phyloP scores from a whole-genome alignment of 306 rosid genomes.

The Oxytropis ochrocephala region DNA sequence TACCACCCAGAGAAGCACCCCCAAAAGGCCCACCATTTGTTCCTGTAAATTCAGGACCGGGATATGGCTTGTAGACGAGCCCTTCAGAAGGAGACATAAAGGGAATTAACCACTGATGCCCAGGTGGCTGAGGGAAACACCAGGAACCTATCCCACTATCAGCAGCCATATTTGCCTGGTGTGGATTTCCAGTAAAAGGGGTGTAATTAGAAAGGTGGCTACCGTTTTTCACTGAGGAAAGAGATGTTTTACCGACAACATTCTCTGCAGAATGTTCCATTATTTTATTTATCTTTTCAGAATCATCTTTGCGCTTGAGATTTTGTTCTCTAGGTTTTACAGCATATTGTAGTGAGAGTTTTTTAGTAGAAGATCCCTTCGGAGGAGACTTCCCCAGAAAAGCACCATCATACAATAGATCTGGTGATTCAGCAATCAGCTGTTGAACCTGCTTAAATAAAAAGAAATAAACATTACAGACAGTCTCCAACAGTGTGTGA shows the following conservation, averaged over 20 bases:
- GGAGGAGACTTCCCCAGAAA: slow-evolving; percentile 55
- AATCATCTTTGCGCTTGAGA: slow-evolving; percentile 40
- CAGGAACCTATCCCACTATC: slow-evolving; percentile 57
- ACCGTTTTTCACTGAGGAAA: slow-evolving; percentile 44
- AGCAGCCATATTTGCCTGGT: slow-evolving; percentile 31
- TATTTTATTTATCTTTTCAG: slow-evolving; percentile 53
- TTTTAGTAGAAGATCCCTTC: slow-evolving; percentile 44
- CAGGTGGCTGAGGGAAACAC: slow-evolving; percentile 69
- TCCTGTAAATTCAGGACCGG: slow-evolving; percentile 61
- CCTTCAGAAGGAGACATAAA: slow-evolving; percentile 92
- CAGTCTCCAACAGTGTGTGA: background rate
- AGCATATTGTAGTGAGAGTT: slow-evolving; percentile 40
- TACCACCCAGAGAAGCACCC: slow-evolving; percentile 38
- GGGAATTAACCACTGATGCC: slow-evolving; percentile 82
- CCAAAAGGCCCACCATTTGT: slow-evolving; percentile 53
- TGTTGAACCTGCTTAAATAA: slow-evolving; percentile 71
- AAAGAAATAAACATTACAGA: slow-evolving; percentile 11
- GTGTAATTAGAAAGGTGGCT: slow-evolving; percentile 51
- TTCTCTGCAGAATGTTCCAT: slow-evolving; percentile 84
- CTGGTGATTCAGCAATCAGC: slow-evolving; percentile 85
- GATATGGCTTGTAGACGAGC: slow-evolving; percentile 86
- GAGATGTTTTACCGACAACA: slow-evolving; percentile 67
- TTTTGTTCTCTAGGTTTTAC: slow-evolving; percentile 32
- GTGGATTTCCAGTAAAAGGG: slow-evolving; percentile 42
- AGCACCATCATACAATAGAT: slow-evolving; percentile 57